Percentiles rank a stretch among this genome's conserved stretches.
phyloP scores from a whole-genome alignment of 164 flowering plant genomes.

The Berberis vulgaris region DNA sequence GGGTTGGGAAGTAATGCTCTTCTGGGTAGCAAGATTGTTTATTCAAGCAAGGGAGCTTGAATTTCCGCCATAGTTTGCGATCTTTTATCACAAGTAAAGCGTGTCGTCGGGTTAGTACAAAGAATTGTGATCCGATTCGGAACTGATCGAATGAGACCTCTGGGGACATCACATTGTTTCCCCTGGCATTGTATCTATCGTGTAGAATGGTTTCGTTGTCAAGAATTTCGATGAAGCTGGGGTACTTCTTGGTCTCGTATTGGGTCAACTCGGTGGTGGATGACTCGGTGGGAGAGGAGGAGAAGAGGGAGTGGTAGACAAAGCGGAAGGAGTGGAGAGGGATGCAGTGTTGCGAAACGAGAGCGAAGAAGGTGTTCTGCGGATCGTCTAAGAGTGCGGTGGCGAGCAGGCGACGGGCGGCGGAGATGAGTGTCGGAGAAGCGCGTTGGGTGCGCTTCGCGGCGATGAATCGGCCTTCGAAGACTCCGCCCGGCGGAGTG shows the following conservation, averaged over 20 bases:
- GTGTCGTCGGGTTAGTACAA: conserved; percentile 50
- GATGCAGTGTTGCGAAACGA: conserved; percentile 78
- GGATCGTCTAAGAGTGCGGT: conserved; percentile 80
- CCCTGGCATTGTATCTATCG: conserved; percentile 51
- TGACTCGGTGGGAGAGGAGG: conserved; percentile 12
- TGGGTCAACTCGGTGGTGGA: conserved; percentile 12
- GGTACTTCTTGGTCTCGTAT: conserved; percentile 14
- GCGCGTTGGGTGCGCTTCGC: conserved; percentile 66
- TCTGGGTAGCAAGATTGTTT: conserved; percentile 77
- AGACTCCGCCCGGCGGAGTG: conserved; percentile 36
- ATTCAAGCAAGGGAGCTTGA: conserved; percentile 58
- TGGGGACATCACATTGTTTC: conserved; percentile 63
- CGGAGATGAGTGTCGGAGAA: conserved; percentile 77
- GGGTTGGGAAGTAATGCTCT: conserved; percentile 88
- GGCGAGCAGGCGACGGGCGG: conserved; percentile 80
- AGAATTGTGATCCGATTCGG: conserved; percentile 87
- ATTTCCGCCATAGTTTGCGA: conserved; percentile 65
- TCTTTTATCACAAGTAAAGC: conserved; percentile 54
- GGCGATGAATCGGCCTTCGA: conserved; percentile 39
- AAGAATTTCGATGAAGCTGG: conserved; percentile 69
- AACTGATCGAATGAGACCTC: conserved; percentile 61
- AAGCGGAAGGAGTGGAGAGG: conserved; percentile 76
- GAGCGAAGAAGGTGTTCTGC: conserved; percentile 58
- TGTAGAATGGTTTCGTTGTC: conserved; percentile 25
- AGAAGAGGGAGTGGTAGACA: conserved; percentile 46